Percentiles rank a stretch among this genome's conserved stretches.
Conservation (phyloP, 2,329 filamentous ascomycete genomes). For the Cordyceps militaris region DNA sequence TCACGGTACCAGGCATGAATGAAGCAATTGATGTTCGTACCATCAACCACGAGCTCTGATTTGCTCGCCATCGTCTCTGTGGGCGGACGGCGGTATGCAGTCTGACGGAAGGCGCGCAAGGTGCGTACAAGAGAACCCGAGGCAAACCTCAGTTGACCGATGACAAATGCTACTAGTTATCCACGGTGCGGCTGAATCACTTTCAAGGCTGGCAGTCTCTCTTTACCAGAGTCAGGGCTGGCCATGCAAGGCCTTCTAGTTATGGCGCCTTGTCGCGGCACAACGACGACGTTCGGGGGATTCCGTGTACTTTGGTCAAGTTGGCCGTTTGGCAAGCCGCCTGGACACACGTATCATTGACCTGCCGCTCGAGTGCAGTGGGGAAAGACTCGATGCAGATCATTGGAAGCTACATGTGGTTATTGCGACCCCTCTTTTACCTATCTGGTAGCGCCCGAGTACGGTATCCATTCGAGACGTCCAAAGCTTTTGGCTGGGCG, state of each 20-base stretch:
- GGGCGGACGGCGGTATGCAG: neutral
- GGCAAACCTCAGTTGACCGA: neutral
- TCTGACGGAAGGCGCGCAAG: neutral
- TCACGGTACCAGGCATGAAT: slow-evolving; percentile 7
- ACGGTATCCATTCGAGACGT: neutral
- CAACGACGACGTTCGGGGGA: too few species aligned
- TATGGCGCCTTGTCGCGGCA: too few species aligned
- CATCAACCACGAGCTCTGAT: neutral
- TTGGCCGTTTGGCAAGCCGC: neutral
- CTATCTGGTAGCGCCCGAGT: neutral
- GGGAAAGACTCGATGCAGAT: slow-evolving; percentile 5
- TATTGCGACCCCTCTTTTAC: neutral
- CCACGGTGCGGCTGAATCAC: neutral
- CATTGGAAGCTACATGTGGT: neutral
- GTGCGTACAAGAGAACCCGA: neutral
- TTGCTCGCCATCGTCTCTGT: neutral
- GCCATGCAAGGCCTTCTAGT: neutral
- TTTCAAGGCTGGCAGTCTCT: neutral
- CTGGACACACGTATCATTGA: neutral
- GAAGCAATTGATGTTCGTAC: slow-evolving; percentile 1
- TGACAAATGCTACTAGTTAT: neutral
- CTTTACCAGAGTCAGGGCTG: neutral
- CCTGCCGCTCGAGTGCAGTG: neutral
- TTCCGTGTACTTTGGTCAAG: neutral
- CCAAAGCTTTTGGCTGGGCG: too few species aligned